phyloP scores from a whole-genome alignment of 305 asterid species.

The Stenogyne calaminthoides region DNA sequence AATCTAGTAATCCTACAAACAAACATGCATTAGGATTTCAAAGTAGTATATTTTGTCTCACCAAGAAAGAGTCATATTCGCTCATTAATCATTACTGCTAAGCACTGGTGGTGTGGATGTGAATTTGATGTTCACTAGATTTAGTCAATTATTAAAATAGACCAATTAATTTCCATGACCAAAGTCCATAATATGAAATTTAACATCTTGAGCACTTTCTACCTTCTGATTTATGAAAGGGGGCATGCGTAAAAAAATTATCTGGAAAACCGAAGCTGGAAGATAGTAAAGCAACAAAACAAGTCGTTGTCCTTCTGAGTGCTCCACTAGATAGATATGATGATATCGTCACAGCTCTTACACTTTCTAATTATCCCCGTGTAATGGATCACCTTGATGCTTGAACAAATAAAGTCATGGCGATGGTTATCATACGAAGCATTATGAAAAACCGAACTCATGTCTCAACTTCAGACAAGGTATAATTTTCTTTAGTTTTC shows the following conservation, averaged over 20 bases:
- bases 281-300: conserved; percentile 94
- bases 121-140: neutral
- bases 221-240: conserved; percentile 55
- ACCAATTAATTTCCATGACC: conserved; percentile 17
- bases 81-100: neutral
- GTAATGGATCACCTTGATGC: conserved; percentile 98
- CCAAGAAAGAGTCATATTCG: conserved; percentile 9
- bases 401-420: conserved; percentile 93
- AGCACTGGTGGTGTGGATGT: conserved; percentile 1
- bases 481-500: conserved; percentile 33
- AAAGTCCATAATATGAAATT: conserved; percentile 21
- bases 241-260: conserved; percentile 88
- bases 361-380: conserved; percentile 97
- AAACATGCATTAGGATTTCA: no score
- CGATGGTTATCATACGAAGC: conserved; percentile 93
- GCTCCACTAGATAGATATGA: conserved; percentile 93
- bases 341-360: conserved; percentile 94
- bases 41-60: neutral
- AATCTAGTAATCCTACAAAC: no score
- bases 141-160: conserved; percentile 19
- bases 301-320: conserved; percentile 95
- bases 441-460: conserved; percentile 85
- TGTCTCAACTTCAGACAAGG: conserved; percentile 96
- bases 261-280: conserved; percentile 87
- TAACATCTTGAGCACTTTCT: conserved; percentile 26